A percentile compares a stretch with the other conserved stretches of the same genome.
These are phyloP conservation scores for Pueraria montana DNA, from an alignment of 306 rosid species.

Conservation along the genomic window DNA sequence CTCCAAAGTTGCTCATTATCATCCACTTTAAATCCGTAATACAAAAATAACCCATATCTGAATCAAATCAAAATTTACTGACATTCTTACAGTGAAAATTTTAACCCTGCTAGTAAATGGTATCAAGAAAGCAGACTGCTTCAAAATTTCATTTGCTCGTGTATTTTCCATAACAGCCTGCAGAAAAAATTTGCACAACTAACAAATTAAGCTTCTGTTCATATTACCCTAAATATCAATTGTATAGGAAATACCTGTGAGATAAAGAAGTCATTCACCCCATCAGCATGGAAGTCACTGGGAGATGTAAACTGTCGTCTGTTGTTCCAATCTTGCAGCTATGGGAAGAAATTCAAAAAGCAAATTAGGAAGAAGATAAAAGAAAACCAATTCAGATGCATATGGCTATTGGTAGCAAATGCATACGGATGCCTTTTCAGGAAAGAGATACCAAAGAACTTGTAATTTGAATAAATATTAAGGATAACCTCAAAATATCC, in stretches of 20 bases:
- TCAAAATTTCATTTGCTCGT: constrained; percentile 90
- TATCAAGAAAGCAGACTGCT: constrained; percentile 93
- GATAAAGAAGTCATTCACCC: constrained; percentile 94
- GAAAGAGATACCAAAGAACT: constrained; percentile 36
- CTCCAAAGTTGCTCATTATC: constrained; percentile 8
- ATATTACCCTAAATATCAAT: constrained; percentile 30
- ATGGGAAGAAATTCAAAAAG: constrained; percentile 39
- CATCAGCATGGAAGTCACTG: constrained; percentile 93
- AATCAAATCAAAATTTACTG: constrained; percentile 33
- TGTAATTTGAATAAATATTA: constrained; percentile 25
- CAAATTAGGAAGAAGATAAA: constrained; percentile 40
- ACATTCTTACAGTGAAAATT: constrained; percentile 82
- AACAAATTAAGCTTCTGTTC: constrained; percentile 27
- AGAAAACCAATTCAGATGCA: constrained; percentile 14
- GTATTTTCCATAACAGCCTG: constrained; percentile 88
- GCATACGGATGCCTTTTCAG: neutral
- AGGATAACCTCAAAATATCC: constrained; percentile 32
- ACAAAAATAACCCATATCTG: constrained; percentile 32
- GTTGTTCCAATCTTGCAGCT: constrained; percentile 99
- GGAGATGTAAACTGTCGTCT: constrained; percentile 90
- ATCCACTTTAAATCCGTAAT: constrained; percentile 15
- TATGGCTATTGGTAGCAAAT: constrained; percentile 23
- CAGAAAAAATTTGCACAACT: constrained; percentile 24
- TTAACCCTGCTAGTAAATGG: constrained; percentile 99
- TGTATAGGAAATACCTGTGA: constrained; percentile 78